Conservation (phyloP, 2,329 filamentous ascomycete species). For the Xylariaceae sp. region DNA sequence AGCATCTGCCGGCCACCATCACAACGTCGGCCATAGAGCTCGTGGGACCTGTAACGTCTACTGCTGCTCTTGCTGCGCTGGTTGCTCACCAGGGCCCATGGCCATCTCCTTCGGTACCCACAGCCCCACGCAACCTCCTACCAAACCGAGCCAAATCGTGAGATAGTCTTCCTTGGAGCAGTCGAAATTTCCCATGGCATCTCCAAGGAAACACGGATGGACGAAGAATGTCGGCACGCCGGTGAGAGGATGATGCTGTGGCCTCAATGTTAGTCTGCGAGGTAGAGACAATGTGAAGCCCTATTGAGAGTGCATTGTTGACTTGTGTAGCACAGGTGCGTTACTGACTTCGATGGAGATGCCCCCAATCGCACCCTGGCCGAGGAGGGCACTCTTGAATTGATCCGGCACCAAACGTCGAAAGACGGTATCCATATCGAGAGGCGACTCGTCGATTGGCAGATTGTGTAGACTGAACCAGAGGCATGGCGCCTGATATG, state of each 20-base stretch:
- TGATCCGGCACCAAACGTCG: constrained; percentile 62
- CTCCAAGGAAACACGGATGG: constrained; percentile 84
- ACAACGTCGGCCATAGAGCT: background rate
- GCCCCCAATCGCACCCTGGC: constrained; percentile 60
- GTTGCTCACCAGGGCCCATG: constrained; percentile 14
- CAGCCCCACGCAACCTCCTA: constrained; percentile 74
- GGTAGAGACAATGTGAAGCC: constrained; percentile 41
- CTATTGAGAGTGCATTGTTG: constrained; percentile 30
- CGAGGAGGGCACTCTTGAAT: constrained; percentile 56
- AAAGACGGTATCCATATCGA: constrained; percentile 65
- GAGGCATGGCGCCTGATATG: constrained; percentile 68
- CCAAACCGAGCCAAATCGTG: constrained; percentile 81
- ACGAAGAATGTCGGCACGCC: constrained; percentile 79
- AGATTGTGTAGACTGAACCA: constrained; percentile 65
- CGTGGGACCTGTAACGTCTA: background rate
- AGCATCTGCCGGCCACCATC: background rate
- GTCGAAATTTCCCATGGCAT: constrained; percentile 65
- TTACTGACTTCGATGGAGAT: constrained; percentile 70
- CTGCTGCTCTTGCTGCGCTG: background rate
- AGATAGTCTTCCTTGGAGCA: constrained; percentile 66
- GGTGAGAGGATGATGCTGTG: constrained; percentile 75
- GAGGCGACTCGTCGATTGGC: constrained; percentile 48
- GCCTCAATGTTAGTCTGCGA: constrained; percentile 28
- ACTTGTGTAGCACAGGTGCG: constrained; percentile 29
- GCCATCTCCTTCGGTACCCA: constrained; percentile 68